Conservation (phyloP, 192 early-diverging fungal species). For the Rhizoclosmatium globosum region DNA sequence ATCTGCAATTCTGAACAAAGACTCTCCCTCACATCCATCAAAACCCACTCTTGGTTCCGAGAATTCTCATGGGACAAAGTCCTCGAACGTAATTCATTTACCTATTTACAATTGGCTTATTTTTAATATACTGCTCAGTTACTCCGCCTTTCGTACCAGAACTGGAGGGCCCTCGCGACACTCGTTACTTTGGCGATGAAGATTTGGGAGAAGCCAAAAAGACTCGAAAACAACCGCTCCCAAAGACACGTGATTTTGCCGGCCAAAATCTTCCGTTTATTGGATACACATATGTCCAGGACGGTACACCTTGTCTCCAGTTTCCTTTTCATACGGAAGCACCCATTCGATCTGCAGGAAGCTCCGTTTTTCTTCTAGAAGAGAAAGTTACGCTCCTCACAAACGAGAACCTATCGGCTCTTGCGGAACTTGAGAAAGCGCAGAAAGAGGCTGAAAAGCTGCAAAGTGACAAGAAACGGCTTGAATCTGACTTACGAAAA, state of each 20-base stretch:
- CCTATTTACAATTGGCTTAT: constrained; percentile 6
- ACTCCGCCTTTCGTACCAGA: constrained; percentile 87
- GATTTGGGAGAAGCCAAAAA: constrained; percentile 69
- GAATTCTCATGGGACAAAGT: constrained; percentile 56
- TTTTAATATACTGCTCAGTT: neutral
- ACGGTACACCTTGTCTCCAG: constrained; percentile 38
- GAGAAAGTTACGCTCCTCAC: too few species aligned
- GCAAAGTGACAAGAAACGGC: constrained; percentile 28
- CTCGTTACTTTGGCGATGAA: constrained; percentile 87
- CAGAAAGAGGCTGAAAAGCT: constrained; percentile 14
- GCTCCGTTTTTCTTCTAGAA: too few species aligned
- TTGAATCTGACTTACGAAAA: constrained; percentile 28
- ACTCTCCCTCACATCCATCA: constrained; percentile 63
- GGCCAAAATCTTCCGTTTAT: constrained; percentile 87
- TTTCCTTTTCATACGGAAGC: constrained; percentile 33
- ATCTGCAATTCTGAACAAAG: constrained; percentile 76
- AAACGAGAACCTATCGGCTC: too few species aligned
- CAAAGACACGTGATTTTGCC: constrained; percentile 64
- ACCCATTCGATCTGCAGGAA: neutral
- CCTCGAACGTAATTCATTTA: constrained; percentile 36
- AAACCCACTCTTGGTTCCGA: constrained; percentile 58
- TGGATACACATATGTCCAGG: constrained; percentile 78
- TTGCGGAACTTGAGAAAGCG: too few species aligned
- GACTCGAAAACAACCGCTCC: constrained; percentile 42
- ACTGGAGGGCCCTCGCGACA: constrained; percentile 88